Evolutionary conservation across 257 asterid species (phyloP).

Genomic region (Rhazya stricta): DNA sequence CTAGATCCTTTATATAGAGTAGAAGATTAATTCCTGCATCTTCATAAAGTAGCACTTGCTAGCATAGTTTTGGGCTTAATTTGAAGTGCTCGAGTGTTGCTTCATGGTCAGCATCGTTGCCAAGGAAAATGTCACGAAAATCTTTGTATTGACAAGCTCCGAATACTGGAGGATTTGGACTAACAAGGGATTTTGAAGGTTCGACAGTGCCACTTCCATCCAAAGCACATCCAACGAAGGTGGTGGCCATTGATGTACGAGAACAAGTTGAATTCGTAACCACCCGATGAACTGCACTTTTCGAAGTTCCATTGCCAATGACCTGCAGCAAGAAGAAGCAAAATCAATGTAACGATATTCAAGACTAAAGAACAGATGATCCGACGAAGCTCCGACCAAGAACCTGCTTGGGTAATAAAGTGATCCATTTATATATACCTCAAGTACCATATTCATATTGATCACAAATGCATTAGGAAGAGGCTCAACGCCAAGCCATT

Average conservation of each 20-base stretch:
- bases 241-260: not conserved
- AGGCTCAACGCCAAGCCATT: conserved; percentile 16
- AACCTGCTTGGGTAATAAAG: too few species aligned
- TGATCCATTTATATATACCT: too few species aligned
- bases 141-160: conserved; percentile 7
- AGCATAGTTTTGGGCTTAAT: not conserved
- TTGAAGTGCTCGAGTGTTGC: conserved; percentile 5
- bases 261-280: conserved; percentile 5
- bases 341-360: too few species aligned
- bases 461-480: too few species aligned
- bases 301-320: conserved; percentile 12
- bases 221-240: not conserved
- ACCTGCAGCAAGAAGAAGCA: not conserved
- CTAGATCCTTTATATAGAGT: too few species aligned
- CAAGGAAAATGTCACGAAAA: not conserved
- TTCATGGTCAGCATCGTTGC: conserved; percentile 3
- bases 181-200: not conserved
- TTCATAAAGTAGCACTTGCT: not conserved
- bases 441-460: too few species aligned
- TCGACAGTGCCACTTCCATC: not conserved
- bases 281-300: conserved; percentile 12
- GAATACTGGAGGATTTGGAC: conserved; percentile 5
- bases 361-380: too few species aligned
- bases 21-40: too few species aligned
- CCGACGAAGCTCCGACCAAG: too few species aligned